Base-by-base conservation (phyloP, 164 flowering plant genomes). In the Aristolochia californica region DNA sequence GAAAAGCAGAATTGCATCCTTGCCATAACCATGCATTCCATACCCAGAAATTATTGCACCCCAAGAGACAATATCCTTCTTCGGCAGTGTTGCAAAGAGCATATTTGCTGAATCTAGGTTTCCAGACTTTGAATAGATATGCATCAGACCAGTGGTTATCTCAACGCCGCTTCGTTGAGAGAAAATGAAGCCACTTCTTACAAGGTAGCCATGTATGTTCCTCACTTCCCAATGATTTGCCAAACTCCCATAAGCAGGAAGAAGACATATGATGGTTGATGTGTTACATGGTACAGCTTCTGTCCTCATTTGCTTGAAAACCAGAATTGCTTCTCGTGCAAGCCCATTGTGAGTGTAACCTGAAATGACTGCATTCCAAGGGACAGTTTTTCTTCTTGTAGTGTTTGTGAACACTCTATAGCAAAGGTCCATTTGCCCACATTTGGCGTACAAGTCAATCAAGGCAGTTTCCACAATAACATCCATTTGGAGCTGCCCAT, bases 341-440 rank as follows among this genome's bases (percentile, higher is more conserved):
- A 69, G 63, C 25, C 75, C 73, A 64, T 78, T 86, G 13, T 70
- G 78, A 61, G 70, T 56, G 57, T 66, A 76, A 5, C 94, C 91
- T 0, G 90, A 66, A n/a, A 88, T 64, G 55, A 80, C 60, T 10
- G 96, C 80, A 69, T 80, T 85, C 93, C 96, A 88, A 21, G 86
- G 79, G 1, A 62, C 80, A 13, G 84, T 72, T 63, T 61, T 72
- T 56, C 63, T 74, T 40, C 63, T 74, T 40, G 77, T 71, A 43
- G 83, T 64, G 58, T 55, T 77, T 2, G 24, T 53, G 48, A 85
- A 76, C 17, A 85, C 77, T 22, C 55, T 69, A 22, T 71, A 68
- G 61, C 94, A 70, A 20, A 72, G 75, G 43, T 65, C 58, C 30
- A 73, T 18, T 48, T 47, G 45, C 16, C 71, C 60, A 62, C 88